Base-by-base conservation (phyloP, 768 basidiomycete genomes). In the Artomyces pyxidatus region DNA sequence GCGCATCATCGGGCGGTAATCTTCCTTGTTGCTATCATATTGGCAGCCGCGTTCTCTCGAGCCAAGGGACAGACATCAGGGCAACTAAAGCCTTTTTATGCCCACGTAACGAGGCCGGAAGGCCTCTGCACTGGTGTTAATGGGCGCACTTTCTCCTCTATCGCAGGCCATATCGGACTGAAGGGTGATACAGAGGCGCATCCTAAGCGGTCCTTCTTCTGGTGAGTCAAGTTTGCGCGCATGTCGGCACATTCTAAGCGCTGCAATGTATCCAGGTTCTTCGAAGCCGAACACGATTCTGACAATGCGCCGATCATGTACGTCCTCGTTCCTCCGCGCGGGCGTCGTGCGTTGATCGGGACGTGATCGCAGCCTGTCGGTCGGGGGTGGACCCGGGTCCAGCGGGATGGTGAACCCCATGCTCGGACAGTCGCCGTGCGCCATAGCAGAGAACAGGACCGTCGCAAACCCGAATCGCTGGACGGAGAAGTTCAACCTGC, bases 361-460 rank as follows among this genome's bases (percentile, higher is more conserved):
- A n/a, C 11, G 16, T 25, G 10, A 41, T 10, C 14, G 26, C 19
- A 67, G 65, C n/a, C 52, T 69, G 39, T 64, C 63, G 2, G 61
- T 66, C 21, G 65, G 68, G 0, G 68, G 66, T n/a, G 65, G 67
- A 5, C 66, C 66, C 5, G 66, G 68, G 26, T 59, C 61, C 0
- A 63, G 58, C 29, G 65, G 67, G 14, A 53, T 67, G 47, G 25
- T 59, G 27, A 64, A 66, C 25, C 53, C 63, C 2, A 17, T 67
- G 32, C 44, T 58, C 11, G 63, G 56, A 10, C 58, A 65, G 52
- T 62, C 60, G 5, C 60, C 58, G 2, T 67, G 66, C 49, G 17
- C 54, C 11, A 42, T 61, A 2, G 52, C 43, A 6, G 50, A 54
- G 28, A 58, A 63, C 37, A 60, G 60, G 11, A 53, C 55, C 1